phyloP scores from a whole-genome alignment of 495 filamentous ascomycete species.

The Bacidia gigantensis region DNA sequence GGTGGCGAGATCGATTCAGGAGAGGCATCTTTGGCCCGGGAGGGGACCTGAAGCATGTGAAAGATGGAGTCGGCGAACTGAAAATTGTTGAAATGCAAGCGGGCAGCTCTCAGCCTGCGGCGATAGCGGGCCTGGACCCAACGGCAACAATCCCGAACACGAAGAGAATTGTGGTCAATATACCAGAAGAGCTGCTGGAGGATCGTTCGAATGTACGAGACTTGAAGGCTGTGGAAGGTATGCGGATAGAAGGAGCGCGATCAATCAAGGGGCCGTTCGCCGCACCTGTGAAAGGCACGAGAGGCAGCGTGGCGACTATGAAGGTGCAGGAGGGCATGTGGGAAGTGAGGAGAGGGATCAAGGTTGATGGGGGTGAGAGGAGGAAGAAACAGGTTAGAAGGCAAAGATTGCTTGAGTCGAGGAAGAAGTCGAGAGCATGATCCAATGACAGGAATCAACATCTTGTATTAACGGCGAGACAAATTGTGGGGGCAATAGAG shows the following conservation, averaged over 20 bases:
- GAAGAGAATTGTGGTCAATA: constrained; percentile 57
- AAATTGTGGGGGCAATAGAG: too few species aligned
- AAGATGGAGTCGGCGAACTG: constrained; percentile 57
- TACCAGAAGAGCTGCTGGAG: constrained; percentile 38
- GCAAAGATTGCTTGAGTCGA: constrained; percentile 43
- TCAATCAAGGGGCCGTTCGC: constrained; percentile 61
- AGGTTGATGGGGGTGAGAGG: constrained; percentile 94
- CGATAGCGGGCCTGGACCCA: constrained; percentile 22
- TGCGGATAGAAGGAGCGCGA: constrained; percentile 49
- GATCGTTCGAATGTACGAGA: constrained; percentile 28
- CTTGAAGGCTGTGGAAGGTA: constrained; percentile 41
- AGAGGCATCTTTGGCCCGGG: constrained; percentile 62
- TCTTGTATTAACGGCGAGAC: neutral
- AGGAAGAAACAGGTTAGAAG: constrained; percentile 69
- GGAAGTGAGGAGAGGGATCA: constrained; percentile 69
- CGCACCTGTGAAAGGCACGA: constrained; percentile 45
- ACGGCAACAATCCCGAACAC: constrained; percentile 37
- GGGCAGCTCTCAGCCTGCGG: constrained; percentile 7
- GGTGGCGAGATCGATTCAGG: constrained; percentile 73
- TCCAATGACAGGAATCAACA: neutral
- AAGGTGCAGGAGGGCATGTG: constrained; percentile 72
- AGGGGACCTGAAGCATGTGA: constrained; percentile 60
- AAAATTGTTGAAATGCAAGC: constrained; percentile 49
- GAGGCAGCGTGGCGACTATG: constrained; percentile 47
- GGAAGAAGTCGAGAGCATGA: constrained; percentile 26